Evolutionary conservation across 345 rosid species (phyloP).

Genomic region (Lagerstroemia speciosa): DNA sequence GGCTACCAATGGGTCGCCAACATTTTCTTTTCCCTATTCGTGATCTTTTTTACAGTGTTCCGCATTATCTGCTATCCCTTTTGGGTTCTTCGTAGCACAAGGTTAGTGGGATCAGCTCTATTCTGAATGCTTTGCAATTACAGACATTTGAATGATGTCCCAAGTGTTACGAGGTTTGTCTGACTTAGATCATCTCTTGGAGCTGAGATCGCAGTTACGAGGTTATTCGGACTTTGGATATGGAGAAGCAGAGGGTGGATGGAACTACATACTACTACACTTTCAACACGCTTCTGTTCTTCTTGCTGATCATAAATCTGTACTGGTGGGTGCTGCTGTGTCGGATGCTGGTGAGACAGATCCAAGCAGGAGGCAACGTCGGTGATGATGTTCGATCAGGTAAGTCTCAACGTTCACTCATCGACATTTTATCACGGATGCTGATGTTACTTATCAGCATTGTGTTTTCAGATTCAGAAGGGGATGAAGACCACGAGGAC

Average conservation of each 20-base stretch:
- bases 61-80: constrained; percentile 58
- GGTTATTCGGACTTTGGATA: constrained; percentile 41
- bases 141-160: neutral
- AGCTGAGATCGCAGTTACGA: constrained; percentile 49
- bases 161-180: neutral
- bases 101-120: constrained; percentile 27
- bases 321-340: constrained; percentile 75
- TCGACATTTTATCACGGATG: neutral
- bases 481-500: constrained; percentile 28
- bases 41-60: constrained; percentile 43
- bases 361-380: constrained; percentile 58
- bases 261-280: constrained; percentile 55
- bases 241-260: constrained; percentile 31
- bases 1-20: constrained; percentile 52
- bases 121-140: neutral
- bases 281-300: constrained; percentile 69
- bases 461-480: constrained; percentile 34
- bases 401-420: constrained; percentile 11
- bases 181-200: neutral
- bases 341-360: constrained; percentile 51
- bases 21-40: constrained; percentile 40
- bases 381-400: constrained; percentile 71
- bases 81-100: constrained; percentile 75
- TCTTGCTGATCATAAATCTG: constrained; percentile 51
- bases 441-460: neutral